Percentiles rank a stretch among this genome's conserved stretches.
These are phyloP conservation scores for Beauveria scarabaeidicola DNA, from an alignment of 2,329 filamentous ascomycete genomes.

Conservation along the genomic window DNA sequence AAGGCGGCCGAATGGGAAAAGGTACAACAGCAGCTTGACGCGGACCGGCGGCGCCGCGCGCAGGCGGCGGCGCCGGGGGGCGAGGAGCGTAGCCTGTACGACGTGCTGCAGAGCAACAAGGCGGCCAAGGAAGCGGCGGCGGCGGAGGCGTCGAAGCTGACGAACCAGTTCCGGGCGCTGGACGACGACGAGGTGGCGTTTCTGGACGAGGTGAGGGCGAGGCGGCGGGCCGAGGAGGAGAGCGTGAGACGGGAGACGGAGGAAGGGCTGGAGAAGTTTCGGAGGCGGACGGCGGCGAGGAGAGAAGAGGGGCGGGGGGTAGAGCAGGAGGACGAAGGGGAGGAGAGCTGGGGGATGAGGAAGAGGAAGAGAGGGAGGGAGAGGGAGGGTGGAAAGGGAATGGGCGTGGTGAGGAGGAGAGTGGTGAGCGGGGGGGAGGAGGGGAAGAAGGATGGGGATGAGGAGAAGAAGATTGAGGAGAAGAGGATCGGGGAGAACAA, in stretches of 20 bases:
- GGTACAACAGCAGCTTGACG: conserved; percentile 57
- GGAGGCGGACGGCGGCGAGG: conserved; percentile 38
- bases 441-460: conserved; percentile 13
- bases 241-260: conserved; percentile 46
- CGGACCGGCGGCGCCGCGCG: conserved; percentile 42
- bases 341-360: conserved; percentile 19
- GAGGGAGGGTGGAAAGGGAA: conserved; percentile 17
- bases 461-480: conserved; percentile 3
- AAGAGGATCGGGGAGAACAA: background rate
- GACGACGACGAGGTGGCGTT: conserved; percentile 76
- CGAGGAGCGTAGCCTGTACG: conserved; percentile 57
- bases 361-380: conserved; percentile 19
- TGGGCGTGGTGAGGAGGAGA: conserved; percentile 14
- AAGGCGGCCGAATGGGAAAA: conserved; percentile 49
- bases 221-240: conserved; percentile 45
- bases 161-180: conserved; percentile 69
- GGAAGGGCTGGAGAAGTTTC: conserved; percentile 47
- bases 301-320: conserved; percentile 14
- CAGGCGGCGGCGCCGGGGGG: conserved; percentile 27
- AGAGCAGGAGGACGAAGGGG: background rate
- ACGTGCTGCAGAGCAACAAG: conserved; percentile 75
- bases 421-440: conserved; percentile 8
- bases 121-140: conserved; percentile 76
- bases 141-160: conserved; percentile 62
- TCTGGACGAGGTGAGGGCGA: conserved; percentile 49